Base-by-base conservation (phyloP, 441 rosid species). In the Macaranga tanarius region DNA sequence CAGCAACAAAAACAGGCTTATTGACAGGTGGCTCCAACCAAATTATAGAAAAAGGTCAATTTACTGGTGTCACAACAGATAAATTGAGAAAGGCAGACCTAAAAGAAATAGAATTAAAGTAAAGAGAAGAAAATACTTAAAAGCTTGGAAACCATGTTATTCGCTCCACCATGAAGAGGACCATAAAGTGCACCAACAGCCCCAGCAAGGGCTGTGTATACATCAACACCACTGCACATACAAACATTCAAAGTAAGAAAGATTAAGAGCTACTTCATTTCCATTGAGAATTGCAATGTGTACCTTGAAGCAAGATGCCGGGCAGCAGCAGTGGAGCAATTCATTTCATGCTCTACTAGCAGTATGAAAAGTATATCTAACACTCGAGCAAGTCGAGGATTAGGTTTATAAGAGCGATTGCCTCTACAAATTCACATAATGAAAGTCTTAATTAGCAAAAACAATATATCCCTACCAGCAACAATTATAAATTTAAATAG, bases 311-410 rank as follows among this genome's bases (percentile, higher is more conserved):
- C 97, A 78, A 95, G 99, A 85, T 95, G 99, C 57, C 97, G 89
- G 47, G 97, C 99, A 84, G 99, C 98, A 77, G 98, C 79, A 31
- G 99, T 93, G 10, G 98, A 93, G 74, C 99, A 95, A 77, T 95
- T 93, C 99, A 95, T 94, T 79, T 94, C 99, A 84, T 94, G 99
- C 80, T 94, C 99, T 19, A 97, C 99, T 74, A 90, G 99, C 70
- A 95, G 80, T 75, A 95, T 89, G 81, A 95, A 95, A 79, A 95
- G 94, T 47, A 93, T 65, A 75, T 95, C 99, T 31, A 95, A 72
- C 61, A 90, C 99, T 69, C 94, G 86, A 75, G 98, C 98, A 50
- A 95, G 81, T 69, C 92, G 90, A 74, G 98, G 92, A 82, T 93
- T 95, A 59, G 99, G 99, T 76, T 86, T 90, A 80, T 95, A 95